Percentiles rank a stretch among this genome's conserved stretches.
phyloP scores from a whole-genome alignment of 2,329 filamentous ascomycete genomes.

The Paecilomyces fulvus region DNA sequence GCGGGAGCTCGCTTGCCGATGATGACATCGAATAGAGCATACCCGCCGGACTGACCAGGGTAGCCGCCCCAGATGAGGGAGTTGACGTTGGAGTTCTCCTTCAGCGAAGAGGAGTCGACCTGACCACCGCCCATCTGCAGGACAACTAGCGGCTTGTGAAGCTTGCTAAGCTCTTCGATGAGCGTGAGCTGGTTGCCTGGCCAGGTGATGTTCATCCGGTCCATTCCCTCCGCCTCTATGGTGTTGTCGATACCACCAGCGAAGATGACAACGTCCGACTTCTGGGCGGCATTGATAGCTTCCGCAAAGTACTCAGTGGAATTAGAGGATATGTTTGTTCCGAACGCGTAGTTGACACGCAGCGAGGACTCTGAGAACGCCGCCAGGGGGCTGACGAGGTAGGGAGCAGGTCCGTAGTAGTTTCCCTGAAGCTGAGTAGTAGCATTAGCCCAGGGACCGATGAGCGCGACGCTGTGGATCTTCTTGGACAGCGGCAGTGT shows the following conservation, averaged over 20 bases:
- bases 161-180: slow-evolving; percentile 25
- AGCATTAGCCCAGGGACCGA: slow-evolving; percentile 53
- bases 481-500: slow-evolving; percentile 36
- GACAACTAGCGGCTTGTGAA: slow-evolving; percentile 33
- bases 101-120: slow-evolving; percentile 33
- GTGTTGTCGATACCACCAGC: slow-evolving; percentile 36
- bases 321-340: slow-evolving; percentile 23
- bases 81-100: slow-evolving; percentile 31
- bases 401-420: slow-evolving; percentile 50
- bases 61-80: slow-evolving; percentile 38
- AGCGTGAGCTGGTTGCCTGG: slow-evolving; percentile 35
- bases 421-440: slow-evolving; percentile 52
- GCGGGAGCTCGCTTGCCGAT: slow-evolving; percentile 33
- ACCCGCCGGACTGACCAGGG: slow-evolving; percentile 36
- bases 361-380: slow-evolving; percentile 43
- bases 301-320: slow-evolving; percentile 23
- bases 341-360: slow-evolving; percentile 38
- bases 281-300: slow-evolving; percentile 25
- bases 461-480: slow-evolving; percentile 40
- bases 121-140: slow-evolving; percentile 38
- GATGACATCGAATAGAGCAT: slow-evolving; percentile 35
- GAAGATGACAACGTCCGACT: slow-evolving; percentile 31
- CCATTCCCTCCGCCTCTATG: slow-evolving; percentile 33
- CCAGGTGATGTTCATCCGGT: slow-evolving; percentile 36
- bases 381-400: slow-evolving; percentile 45